These are phyloP conservation scores for Picea sitchensis DNA, from an alignment of 75 land plant genomes.

Conservation along the genomic window DNA sequence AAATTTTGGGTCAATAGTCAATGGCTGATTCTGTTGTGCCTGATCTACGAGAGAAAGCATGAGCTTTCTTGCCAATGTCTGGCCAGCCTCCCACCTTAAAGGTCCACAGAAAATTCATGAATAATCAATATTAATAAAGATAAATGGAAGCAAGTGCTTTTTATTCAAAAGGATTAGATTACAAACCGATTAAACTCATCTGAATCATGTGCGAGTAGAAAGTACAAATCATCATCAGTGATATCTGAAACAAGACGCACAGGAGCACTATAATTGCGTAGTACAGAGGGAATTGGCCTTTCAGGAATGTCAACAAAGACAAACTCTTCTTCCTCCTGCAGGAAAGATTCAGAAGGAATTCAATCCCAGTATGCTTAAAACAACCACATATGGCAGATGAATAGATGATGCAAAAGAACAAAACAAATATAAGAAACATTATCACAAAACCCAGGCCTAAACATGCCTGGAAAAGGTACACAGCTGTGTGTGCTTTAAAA, in stretches of 20 bases:
- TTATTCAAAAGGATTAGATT: not conserved
- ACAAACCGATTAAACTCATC: slow-evolving; percentile 88
- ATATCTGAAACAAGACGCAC: slow-evolving; percentile 85
- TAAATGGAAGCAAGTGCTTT: not conserved
- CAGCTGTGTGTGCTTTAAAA: not conserved
- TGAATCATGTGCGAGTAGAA: slow-evolving; percentile 91
- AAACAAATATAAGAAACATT: not conserved
- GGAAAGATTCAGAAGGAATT: slow-evolving; percentile 2
- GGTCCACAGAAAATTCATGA: not conserved
- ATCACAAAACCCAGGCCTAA: not conserved
- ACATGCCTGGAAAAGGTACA: not conserved
- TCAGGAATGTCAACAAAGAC: slow-evolving; percentile 68
- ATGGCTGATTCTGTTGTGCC: slow-evolving; percentile 58
- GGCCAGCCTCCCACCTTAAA: slow-evolving; percentile 96
- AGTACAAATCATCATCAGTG: slow-evolving; percentile 73
- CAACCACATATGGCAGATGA: not conserved
- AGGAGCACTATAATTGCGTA: slow-evolving; percentile 89
- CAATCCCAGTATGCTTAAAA: not conserved
- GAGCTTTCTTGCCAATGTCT: slow-evolving; percentile 79
- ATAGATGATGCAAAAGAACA: slow-evolving; percentile 2
- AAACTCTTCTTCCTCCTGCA: slow-evolving; percentile 95
- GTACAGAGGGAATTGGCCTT: slow-evolving; percentile 77
- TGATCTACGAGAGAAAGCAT: slow-evolving; percentile 67
- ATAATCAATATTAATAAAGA: not conserved
- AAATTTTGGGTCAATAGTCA: slow-evolving; percentile 58